Conservation (phyloP, 2,329 filamentous ascomycete genomes). For the Paecilomyces formosus region DNA sequence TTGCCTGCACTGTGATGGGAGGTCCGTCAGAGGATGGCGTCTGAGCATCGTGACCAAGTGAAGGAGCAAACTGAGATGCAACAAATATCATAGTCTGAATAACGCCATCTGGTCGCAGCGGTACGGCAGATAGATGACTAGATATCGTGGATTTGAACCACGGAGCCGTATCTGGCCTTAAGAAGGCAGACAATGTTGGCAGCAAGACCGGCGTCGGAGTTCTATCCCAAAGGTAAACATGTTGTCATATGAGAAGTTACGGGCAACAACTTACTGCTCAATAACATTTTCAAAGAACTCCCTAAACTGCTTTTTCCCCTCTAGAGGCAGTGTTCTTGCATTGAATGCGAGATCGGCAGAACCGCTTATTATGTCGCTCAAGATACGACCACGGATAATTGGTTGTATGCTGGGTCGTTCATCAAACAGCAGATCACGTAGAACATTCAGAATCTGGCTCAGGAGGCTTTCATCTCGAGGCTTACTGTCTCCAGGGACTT, state of each 20-base stretch:
- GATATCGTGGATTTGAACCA: conserved; percentile 35
- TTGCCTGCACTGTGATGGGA: conserved; percentile 35
- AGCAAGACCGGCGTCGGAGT: conserved; percentile 29
- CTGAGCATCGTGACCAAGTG: conserved; percentile 27
- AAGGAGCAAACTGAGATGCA: conserved; percentile 34
- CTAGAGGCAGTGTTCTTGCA: conserved; percentile 12
- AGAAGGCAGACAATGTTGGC: conserved; percentile 28
- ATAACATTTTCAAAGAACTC: conserved; percentile 22
- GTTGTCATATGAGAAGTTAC: neutral
- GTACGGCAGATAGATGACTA: conserved; percentile 28
- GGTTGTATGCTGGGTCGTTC: conserved; percentile 28
- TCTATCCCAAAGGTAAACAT: conserved; percentile 17
- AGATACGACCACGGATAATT: conserved; percentile 29
- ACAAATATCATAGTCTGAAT: conserved; percentile 36
- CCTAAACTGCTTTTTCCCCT: conserved; percentile 13
- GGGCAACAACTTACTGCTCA: conserved; percentile 21
- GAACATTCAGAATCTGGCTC: conserved; percentile 16
- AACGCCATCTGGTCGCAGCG: conserved; percentile 33
- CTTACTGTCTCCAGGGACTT: conserved; percentile 9
- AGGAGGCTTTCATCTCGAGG: conserved; percentile 24
- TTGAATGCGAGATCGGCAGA: conserved; percentile 32
- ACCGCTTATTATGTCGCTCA: conserved; percentile 34
- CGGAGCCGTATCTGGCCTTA: conserved; percentile 24
- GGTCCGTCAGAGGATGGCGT: conserved; percentile 24
- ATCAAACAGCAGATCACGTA: conserved; percentile 26